Conservation (phyloP, 305 asterid genomes). For the Ilex paraguariensis region DNA sequence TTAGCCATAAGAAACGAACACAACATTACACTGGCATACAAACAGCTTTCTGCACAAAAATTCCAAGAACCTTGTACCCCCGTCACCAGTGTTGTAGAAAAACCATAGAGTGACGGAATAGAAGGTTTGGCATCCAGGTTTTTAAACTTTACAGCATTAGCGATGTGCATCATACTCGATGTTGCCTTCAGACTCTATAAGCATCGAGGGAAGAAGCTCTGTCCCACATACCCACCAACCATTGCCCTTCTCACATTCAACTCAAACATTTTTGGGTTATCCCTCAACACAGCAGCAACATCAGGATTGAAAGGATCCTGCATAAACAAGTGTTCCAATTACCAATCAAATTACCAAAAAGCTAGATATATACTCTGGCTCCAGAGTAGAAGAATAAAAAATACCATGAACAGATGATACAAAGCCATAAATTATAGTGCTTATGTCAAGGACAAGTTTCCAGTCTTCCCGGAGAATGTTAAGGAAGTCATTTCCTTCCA, state of each 20-base stretch:
- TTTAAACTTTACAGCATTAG: conserved; percentile 26
- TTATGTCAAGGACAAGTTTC: conserved; percentile 93
- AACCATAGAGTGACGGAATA: conserved; percentile 7
- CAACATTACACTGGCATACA: no score
- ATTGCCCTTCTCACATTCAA: conserved; percentile 47
- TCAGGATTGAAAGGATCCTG: conserved; percentile 61
- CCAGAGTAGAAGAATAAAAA: neutral
- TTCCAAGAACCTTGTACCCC: conserved; percentile 15
- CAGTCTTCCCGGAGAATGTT: conserved; percentile 99
- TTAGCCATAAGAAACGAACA: no score
- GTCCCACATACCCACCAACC: conserved; percentile 50
- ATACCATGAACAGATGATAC: conserved; percentile 89
- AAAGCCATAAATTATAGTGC: conserved; percentile 80
- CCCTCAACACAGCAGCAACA: conserved; percentile 54
- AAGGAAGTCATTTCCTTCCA: conserved; percentile 95
- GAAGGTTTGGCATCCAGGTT: conserved; percentile 19
- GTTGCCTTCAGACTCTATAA: conserved; percentile 9
- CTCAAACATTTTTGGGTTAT: conserved; percentile 45
- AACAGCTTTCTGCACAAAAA: conserved; percentile 27
- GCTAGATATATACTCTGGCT: neutral
- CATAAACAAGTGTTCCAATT: neutral
- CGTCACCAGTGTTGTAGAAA: conserved; percentile 22
- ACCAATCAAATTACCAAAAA: neutral
- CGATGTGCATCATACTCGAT: conserved; percentile 1
- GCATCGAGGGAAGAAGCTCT: conserved; percentile 40